These are phyloP conservation scores for Pythium pyrilobum DNA, from an alignment of 352 stramenopile genomes.

Conservation along the genomic window DNA sequence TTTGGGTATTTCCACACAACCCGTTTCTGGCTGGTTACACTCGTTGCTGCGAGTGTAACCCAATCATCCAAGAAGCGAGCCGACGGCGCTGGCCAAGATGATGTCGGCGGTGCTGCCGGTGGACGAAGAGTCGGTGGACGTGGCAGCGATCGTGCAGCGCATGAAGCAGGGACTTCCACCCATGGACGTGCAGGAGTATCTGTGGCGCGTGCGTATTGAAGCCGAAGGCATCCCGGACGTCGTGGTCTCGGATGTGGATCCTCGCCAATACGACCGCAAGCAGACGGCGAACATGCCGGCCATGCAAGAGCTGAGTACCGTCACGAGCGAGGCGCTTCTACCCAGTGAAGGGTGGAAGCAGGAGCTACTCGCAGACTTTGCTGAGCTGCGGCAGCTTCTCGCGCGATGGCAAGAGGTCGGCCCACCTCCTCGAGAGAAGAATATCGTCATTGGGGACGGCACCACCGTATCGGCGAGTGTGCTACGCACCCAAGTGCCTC, in stretches of 20 bases:
- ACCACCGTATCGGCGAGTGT: slow-evolving; percentile 10
- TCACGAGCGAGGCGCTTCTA: slow-evolving; percentile 23
- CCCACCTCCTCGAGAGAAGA: slow-evolving; percentile 22
- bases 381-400: slow-evolving; percentile 69
- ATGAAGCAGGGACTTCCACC: slow-evolving; percentile 65
- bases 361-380: slow-evolving; percentile 70
- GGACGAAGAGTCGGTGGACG: slow-evolving; percentile 48
- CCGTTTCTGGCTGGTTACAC: slow-evolving; percentile 11
- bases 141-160: slow-evolving; percentile 47
- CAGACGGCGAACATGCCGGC: slow-evolving; percentile 74
- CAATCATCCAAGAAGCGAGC: not conserved
- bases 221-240: slow-evolving; percentile 74
- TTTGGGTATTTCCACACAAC: not conserved
- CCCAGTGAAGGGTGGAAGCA: slow-evolving; percentile 45
- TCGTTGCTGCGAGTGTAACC: not conserved
- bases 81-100: slow-evolving; percentile 29
- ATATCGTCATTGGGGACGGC: not conserved
- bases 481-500: slow-evolving; percentile 57
- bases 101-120: slow-evolving; percentile 68
- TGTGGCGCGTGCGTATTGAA: slow-evolving; percentile 79
- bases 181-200: slow-evolving; percentile 76
- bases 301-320: slow-evolving; percentile 36
- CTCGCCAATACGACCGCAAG: slow-evolving; percentile 52
- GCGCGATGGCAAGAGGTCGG: slow-evolving; percentile 64
- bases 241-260: slow-evolving; percentile 63